Evolutionary conservation across 2,329 filamentous ascomycete species (phyloP).

Genomic region (Trichoderma oligosporum): DNA sequence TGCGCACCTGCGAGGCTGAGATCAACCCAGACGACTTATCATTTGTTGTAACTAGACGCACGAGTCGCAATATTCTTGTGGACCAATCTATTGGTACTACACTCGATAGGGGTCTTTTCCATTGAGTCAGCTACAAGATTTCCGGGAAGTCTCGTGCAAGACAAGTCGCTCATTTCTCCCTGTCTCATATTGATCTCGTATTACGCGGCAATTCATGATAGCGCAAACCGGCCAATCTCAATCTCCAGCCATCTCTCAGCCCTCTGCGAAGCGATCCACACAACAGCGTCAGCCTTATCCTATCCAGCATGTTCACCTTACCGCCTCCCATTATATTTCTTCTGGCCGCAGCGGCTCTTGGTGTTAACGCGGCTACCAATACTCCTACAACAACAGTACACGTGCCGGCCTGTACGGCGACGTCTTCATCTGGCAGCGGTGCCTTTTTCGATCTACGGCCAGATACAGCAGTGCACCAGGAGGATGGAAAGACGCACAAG

Average conservation of each 20-base stretch:
- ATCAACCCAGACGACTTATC: background rate
- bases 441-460: constrained; percentile 58
- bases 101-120: no score
- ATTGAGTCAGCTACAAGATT: background rate
- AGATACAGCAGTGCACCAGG: constrained; percentile 45
- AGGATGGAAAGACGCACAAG: constrained; percentile 44
- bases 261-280: background rate
- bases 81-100: background rate
- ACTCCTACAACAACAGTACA: constrained; percentile 41
- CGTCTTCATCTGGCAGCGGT: constrained; percentile 51
- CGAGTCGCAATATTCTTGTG: background rate
- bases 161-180: constrained; percentile 13
- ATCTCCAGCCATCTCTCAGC: background rate
- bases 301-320: background rate
- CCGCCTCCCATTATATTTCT: constrained; percentile 31
- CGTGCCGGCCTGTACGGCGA: constrained; percentile 52
- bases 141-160: background rate
- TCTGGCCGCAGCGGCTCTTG: constrained; percentile 34
- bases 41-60: background rate
- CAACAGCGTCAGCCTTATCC: background rate
- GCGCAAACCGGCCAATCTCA: background rate
- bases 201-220: constrained; percentile 15
- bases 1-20: constrained; percentile 16
- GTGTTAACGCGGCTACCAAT: constrained; percentile 36
- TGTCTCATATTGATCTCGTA: background rate